phyloP scores from a whole-genome alignment of 2,329 filamentous ascomycete species.

The Xylaria sp. region DNA sequence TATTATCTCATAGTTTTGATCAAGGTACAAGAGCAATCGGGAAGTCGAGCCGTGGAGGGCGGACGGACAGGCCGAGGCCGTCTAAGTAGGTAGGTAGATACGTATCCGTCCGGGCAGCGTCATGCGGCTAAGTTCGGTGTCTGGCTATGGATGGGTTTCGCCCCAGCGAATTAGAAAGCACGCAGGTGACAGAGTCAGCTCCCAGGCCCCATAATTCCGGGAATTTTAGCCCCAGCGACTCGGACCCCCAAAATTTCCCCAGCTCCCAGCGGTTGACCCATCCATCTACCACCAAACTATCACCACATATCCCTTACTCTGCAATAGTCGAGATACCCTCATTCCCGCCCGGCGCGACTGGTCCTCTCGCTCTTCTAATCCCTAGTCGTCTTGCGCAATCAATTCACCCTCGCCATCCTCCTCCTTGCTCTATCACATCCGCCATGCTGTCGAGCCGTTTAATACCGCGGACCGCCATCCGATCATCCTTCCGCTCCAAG shows the following conservation, averaged over 20 bases:
- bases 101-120: not conserved
- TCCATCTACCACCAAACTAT: not conserved
- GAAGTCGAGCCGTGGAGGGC: no score
- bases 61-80: no score
- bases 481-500: slow-evolving; percentile 60
- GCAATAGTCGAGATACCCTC: not conserved
- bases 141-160: slow-evolving; percentile 3
- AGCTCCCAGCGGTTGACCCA: not conserved
- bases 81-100: no score
- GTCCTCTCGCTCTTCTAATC: not conserved
- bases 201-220: slow-evolving; percentile 6
- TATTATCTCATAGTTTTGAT: no score
- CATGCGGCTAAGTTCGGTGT: slow-evolving; percentile 26
- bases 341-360: not conserved
- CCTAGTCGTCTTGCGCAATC: slow-evolving; percentile 14
- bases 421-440: slow-evolving; percentile 19
- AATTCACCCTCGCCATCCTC: not conserved
- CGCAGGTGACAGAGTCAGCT: slow-evolving; percentile 16
- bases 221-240: slow-evolving; percentile 19
- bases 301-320: not conserved
- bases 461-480: slow-evolving; percentile 63
- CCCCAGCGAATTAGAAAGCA: slow-evolving; percentile 17
- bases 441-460: slow-evolving; percentile 67
- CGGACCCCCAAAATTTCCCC: slow-evolving; percentile 30
- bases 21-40: no score